phyloP scores from a whole-genome alignment of 129 eudicot genomes.

The Erigeron canadensis region DNA sequence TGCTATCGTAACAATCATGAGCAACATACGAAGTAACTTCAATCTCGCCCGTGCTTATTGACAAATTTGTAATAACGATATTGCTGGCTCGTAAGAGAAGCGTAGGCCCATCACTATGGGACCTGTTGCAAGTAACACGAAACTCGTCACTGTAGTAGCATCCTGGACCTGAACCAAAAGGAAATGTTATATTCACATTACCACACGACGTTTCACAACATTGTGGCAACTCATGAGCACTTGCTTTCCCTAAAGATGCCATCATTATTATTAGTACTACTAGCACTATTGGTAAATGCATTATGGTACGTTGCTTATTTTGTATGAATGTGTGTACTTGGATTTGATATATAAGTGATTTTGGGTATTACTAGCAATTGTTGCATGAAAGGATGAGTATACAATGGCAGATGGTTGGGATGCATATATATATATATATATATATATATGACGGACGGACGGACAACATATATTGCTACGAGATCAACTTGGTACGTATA shows the following conservation, averaged over 20 bases:
- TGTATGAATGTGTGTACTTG: background rate
- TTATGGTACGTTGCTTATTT: conserved; percentile 17
- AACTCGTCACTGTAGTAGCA: conserved; percentile 17
- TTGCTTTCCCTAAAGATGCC: conserved; percentile 15
- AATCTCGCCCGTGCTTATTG: conserved; percentile 2
- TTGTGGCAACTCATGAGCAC: background rate
- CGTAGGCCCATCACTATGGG: background rate
- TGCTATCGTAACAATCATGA: conserved; percentile 15
- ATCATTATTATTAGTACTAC: background rate
- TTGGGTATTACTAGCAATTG: background rate
- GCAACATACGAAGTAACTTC: conserved; percentile 3
- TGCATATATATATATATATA: too few species aligned
- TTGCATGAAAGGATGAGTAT: background rate
- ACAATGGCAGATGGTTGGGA: background rate
- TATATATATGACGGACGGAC: too few species aligned
- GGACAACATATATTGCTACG: too few species aligned
- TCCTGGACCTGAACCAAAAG: conserved; percentile 27
- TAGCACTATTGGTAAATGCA: conserved; percentile 22
- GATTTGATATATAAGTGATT: background rate
- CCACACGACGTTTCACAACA: conserved; percentile 31
- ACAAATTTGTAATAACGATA: conserved; percentile 10
- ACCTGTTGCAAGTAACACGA: conserved; percentile 27
- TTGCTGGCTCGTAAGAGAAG: background rate
- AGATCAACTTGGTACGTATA: too few species aligned
- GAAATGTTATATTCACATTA: conserved; percentile 15